Base-by-base conservation (phyloP, 345 rosid species). In the Populus alba region DNA sequence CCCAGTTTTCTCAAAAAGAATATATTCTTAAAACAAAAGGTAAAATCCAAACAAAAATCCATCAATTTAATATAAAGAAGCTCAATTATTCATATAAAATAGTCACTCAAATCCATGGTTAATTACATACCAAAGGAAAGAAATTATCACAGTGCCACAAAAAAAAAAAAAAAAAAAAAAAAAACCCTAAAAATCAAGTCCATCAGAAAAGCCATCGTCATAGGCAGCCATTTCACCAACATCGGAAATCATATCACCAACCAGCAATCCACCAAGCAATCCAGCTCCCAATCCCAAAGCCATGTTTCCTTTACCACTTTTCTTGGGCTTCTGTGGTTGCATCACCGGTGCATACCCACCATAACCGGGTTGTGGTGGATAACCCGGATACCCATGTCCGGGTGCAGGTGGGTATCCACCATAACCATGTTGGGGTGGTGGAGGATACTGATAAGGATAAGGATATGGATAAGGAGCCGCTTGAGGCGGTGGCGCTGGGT, bases 251-350 rank as follows among this genome's bases (percentile, higher is more conserved):
- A 82, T 82, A 22, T 82, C 85, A 4, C 85, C 85, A 37, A 82
- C 43, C 61, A 82, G 47, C 70, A 82, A n/a, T n/a, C 85, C 85
- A 43, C 85, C 85, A 18, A 82, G 82, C 70, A 82, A 59, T 27
- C 85, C 85, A 33, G 85, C 85, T 70, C 85, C 85, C 13, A 82
- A 7, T 53, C 85, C 85, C 77, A 82, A n/a, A 20, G 77, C 85
- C 79, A 82, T 70, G 5, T 69, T 79, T 2, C 79, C 79, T 9
- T 16, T 41, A 2, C 76, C 67, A 13, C 20, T 9, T 15, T 53
- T 80, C 75, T 80, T 55, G 55, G 79, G 87, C 47, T 47, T 68
- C 39, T 81, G 80, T 33, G 79, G 85, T 75, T 75, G 49, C 80
- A 57, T 79, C 75, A 23, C 33, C 17, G 39, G 41, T 3, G 77